Conservation (phyloP, 1,139 yeast genomes). For the Hyphopichia buzzinii region DNA sequence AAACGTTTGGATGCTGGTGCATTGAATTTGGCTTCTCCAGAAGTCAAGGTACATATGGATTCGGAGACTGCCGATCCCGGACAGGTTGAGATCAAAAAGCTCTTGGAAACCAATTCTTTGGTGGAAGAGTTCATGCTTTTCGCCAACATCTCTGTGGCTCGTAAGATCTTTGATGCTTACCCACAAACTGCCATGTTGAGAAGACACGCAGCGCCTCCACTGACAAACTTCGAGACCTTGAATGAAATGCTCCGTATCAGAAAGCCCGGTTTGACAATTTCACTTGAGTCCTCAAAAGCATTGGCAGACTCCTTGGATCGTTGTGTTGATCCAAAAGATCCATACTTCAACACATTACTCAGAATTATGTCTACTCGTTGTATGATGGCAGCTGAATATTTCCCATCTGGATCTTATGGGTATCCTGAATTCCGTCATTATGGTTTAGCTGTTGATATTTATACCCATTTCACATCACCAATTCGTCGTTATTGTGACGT, state of each 20-base stretch:
- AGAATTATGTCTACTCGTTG: slow-evolving; percentile 98
- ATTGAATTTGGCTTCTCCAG: slow-evolving; percentile 93
- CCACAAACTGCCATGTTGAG: slow-evolving; percentile 98
- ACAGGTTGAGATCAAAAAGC: slow-evolving; percentile 87
- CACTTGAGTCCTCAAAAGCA: slow-evolving; percentile 83
- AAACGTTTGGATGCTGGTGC: slow-evolving; percentile 94
- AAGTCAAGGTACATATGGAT: slow-evolving; percentile 95
- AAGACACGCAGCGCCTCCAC: slow-evolving; percentile 96
- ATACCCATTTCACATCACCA: slow-evolving; percentile 98
- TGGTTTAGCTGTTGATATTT: slow-evolving; percentile 95
- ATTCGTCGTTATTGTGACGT: slow-evolving; percentile 98
- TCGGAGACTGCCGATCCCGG: slow-evolving; percentile 96
- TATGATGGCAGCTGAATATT: slow-evolving; percentile 99
- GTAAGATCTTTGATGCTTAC: slow-evolving; percentile 84
- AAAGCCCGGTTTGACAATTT: slow-evolving; percentile 69
- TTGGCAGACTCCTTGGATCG: slow-evolving; percentile 92
- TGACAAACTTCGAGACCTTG: slow-evolving; percentile 83
- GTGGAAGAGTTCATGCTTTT: slow-evolving; percentile 98
- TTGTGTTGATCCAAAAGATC: slow-evolving; percentile 77
- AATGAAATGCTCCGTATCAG: slow-evolving; percentile 88
- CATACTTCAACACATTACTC: slow-evolving; percentile 88
- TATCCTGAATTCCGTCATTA: slow-evolving; percentile 95
- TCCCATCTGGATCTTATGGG: slow-evolving; percentile 88
- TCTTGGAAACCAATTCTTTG: slow-evolving; percentile 86
- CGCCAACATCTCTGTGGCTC: slow-evolving; percentile 94